These are phyloP conservation scores for Aspergillus clavatus DNA, from an alignment of 2,329 filamentous ascomycete species.

Conservation along the genomic window DNA sequence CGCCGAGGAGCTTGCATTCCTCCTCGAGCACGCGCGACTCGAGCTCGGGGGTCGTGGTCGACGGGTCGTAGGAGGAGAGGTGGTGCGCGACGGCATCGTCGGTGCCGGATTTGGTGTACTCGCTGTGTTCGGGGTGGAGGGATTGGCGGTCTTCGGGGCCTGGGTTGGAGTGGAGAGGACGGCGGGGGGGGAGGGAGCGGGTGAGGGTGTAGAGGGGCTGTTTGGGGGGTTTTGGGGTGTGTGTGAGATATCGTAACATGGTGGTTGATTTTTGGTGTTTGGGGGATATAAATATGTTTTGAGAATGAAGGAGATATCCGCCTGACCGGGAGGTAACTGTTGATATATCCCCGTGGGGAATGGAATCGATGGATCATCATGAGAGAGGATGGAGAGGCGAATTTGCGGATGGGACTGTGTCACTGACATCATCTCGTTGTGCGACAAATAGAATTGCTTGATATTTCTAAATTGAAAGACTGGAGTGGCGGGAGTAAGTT, in stretches of 20 bases:
- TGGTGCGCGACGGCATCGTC: constrained; percentile 25
- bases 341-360: background rate
- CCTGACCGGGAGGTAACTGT: background rate
- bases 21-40: constrained; percentile 19
- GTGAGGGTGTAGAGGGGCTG: background rate
- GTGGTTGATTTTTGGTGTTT: background rate
- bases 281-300: background rate
- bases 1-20: constrained; percentile 20
- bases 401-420: background rate
- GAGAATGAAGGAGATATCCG: too few relatives aligned
- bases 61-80: constrained; percentile 24
- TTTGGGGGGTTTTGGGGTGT: background rate
- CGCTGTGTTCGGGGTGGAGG: constrained; percentile 16
- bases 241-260: background rate
- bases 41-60: constrained; percentile 16
- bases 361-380: background rate
- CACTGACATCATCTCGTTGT: background rate
- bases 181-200: background rate
- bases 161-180: background rate
- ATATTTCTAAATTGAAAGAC: too few relatives aligned
- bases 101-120: constrained; percentile 23
- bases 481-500: background rate
- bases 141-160: constrained; percentile 16
- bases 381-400: background rate
- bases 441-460: too few relatives aligned